These are phyloP conservation scores for Cyclospora cayetanensis DNA, from an alignment of 169 alveolate species.

Conservation along the genomic window DNA sequence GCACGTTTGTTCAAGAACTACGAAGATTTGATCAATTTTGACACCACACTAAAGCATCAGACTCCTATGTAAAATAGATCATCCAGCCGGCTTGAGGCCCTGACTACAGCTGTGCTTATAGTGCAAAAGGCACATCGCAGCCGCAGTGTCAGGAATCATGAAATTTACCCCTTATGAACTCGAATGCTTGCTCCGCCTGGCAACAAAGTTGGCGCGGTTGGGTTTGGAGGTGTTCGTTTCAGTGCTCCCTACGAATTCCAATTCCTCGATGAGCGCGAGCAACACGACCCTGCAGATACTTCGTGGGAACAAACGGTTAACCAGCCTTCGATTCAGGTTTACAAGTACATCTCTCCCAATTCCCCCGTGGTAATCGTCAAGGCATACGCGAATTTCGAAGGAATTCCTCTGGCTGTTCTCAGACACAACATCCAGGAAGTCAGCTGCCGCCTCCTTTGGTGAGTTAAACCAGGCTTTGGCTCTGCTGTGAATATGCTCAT, in stretches of 20 bases:
- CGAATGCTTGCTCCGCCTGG: not conserved
- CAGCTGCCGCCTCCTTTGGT: constrained; percentile 50
- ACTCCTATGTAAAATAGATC: constrained; percentile 66
- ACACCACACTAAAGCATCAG: constrained; percentile 57
- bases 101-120: not conserved
- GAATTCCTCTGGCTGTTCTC: constrained; percentile 57
- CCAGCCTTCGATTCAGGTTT: constrained; percentile 19
- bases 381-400: constrained; percentile 62
- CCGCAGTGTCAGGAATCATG: not conserved
- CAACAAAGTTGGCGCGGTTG: not conserved
- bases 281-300: constrained; percentile 15
- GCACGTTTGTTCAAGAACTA: constrained; percentile 54
- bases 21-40: constrained; percentile 58
- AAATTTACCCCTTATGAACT: not conserved
- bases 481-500: too few relatives aligned
- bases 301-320: constrained; percentile 47
- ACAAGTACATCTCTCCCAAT: constrained; percentile 28
- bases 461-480: too few relatives aligned
- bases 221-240: not conserved
- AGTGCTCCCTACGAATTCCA: constrained; percentile 58
- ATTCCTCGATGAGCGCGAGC: constrained; percentile 40
- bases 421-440: constrained; percentile 35
- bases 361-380: constrained; percentile 61
- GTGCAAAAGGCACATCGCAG: not conserved
- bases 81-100: not conserved